Evolutionary conservation across 805 yeast species (phyloP).

Genomic region (Metschnikowia matae): DNA sequence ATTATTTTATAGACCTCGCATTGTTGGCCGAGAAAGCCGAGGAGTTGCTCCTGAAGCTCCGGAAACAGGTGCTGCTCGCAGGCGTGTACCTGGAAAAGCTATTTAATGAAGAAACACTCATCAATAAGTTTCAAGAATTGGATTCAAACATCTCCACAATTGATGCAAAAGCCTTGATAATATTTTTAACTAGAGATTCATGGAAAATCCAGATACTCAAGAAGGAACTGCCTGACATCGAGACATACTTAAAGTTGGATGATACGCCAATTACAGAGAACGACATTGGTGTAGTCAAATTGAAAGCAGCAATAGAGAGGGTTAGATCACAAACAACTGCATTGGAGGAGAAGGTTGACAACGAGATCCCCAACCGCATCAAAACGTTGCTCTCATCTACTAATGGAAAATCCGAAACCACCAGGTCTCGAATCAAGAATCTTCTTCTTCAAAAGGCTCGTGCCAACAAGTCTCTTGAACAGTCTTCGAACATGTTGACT

Average conservation of each 20-base stretch:
- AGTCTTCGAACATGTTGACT: constrained; percentile 13
- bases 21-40: constrained; percentile 4
- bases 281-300: constrained; percentile 29
- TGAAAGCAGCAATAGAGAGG: constrained; percentile 21
- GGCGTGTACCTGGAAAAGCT: constrained; percentile 18
- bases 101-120: constrained; percentile 13
- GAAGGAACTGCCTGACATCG: background rate
- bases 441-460: constrained; percentile 17
- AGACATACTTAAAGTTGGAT: constrained; percentile 22
- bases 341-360: constrained; percentile 20
- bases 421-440: constrained; percentile 17
- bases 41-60: background rate
- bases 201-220: constrained; percentile 2
- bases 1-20: constrained; percentile 20
- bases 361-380: constrained; percentile 17
- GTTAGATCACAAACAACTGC: constrained; percentile 18
- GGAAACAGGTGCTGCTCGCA: background rate
- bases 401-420: constrained; percentile 11
- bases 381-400: constrained; percentile 10
- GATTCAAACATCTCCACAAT: constrained; percentile 14
- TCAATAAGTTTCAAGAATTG: constrained; percentile 6
- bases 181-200: constrained; percentile 26
- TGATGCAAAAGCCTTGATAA: constrained; percentile 27
- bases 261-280: constrained; percentile 19
- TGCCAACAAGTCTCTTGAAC: constrained; percentile 18